phyloP scores from a whole-genome alignment of 371 early-diverging fungal species.

The Mucor piriformis region DNA sequence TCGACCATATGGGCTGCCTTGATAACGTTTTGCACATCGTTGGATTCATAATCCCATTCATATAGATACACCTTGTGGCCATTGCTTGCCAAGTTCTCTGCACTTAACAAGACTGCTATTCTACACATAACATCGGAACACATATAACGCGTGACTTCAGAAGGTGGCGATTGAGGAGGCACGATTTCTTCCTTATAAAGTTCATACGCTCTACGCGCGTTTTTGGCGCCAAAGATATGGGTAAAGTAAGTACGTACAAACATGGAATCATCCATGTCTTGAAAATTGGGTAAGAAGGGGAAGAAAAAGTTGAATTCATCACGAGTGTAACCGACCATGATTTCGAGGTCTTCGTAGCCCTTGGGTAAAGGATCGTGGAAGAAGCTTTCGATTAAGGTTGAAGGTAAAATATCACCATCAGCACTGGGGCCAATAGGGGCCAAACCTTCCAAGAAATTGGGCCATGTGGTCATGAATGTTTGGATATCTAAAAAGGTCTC shows the following conservation, averaged over 20 bases:
- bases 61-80: slow-evolving; percentile 36
- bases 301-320: slow-evolving; percentile 49
- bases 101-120: slow-evolving; percentile 28
- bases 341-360: slow-evolving; percentile 24
- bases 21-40: slow-evolving; percentile 37
- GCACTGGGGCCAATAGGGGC: slow-evolving; percentile 35
- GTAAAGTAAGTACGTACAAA: slow-evolving; percentile 41
- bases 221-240: slow-evolving; percentile 36
- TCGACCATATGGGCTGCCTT: slow-evolving; percentile 51
- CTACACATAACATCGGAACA: slow-evolving; percentile 47
- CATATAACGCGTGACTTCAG: slow-evolving; percentile 40
- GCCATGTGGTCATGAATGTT: slow-evolving; percentile 44
- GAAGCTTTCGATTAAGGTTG: slow-evolving; percentile 26
- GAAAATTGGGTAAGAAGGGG: slow-evolving; percentile 39
- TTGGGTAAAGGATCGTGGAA: slow-evolving; percentile 26
- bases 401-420: slow-evolving; percentile 20
- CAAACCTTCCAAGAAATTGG: slow-evolving; percentile 41
- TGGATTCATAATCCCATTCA: slow-evolving; percentile 44
- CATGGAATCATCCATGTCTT: slow-evolving; percentile 36
- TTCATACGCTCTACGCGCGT: slow-evolving; percentile 34
- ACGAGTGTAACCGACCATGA: slow-evolving; percentile 40
- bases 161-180: slow-evolving; percentile 35
- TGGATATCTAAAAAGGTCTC: slow-evolving; percentile 36
- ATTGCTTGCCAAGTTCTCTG: slow-evolving; percentile 24
- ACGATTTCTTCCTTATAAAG: slow-evolving; percentile 35